These are phyloP conservation scores for Pythium brassicae DNA, from an alignment of 352 stramenopile species.

Conservation along the genomic window DNA sequence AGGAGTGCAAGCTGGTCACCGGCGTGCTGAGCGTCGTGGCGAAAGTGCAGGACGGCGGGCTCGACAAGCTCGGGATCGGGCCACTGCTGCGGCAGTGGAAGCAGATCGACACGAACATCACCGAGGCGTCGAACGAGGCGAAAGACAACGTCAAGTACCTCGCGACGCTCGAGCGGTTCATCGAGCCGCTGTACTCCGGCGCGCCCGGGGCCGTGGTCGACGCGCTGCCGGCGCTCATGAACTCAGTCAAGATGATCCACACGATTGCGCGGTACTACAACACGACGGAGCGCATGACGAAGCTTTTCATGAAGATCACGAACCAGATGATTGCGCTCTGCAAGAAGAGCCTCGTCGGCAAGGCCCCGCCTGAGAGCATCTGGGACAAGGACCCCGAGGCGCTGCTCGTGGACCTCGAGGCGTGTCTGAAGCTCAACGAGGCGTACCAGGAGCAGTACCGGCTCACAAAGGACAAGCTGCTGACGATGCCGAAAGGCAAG, in stretches of 20 bases:
- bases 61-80: constrained; percentile 64
- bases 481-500: constrained; percentile 87
- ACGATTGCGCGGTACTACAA: constrained; percentile 88
- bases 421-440: constrained; percentile 84
- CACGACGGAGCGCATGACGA: constrained; percentile 88
- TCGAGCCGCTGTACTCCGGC: constrained; percentile 75
- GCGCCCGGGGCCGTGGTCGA: constrained; percentile 64
- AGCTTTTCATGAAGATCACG: constrained; percentile 89
- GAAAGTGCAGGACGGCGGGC: constrained; percentile 62
- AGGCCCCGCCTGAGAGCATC: constrained; percentile 52
- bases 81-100: constrained; percentile 77
- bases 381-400: constrained; percentile 74
- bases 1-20: constrained; percentile 86
- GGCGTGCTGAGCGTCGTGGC: constrained; percentile 76
- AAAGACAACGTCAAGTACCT: constrained; percentile 89
- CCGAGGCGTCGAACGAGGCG: constrained; percentile 75
- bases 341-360: constrained; percentile 62
- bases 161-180: constrained; percentile 79
- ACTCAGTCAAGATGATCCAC: constrained; percentile 90
- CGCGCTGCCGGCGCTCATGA: constrained; percentile 82
- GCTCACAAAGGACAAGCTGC: constrained; percentile 83
- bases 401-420: constrained; percentile 64
- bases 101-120: constrained; percentile 87
- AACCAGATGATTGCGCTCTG: constrained; percentile 88
- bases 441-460: constrained; percentile 90